Evolutionary conservation across 129 eudicot species (phyloP).

Genomic region (Flaveria ramosissima): DNA sequence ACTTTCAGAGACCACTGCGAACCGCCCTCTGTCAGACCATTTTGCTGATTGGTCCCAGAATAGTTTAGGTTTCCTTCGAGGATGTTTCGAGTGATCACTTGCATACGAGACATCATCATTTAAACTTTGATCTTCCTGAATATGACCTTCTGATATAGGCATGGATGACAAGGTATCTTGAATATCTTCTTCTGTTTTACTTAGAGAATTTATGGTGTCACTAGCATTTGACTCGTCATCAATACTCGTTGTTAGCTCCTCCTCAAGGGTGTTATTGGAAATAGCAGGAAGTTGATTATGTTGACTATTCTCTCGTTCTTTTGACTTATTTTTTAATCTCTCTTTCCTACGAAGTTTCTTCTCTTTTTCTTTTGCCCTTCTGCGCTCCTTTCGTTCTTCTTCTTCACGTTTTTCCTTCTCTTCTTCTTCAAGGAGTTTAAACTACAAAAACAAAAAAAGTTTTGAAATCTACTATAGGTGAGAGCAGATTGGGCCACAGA

Average conservation of each 20-base stretch:
- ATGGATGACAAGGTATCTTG: constrained; percentile 36
- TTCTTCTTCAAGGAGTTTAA: constrained; percentile 96
- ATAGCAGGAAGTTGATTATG: constrained; percentile 31
- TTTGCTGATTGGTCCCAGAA: constrained; percentile 48
- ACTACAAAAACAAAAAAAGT: constrained; percentile 39
- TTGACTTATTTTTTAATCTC: constrained; percentile 74
- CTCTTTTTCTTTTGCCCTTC: constrained; percentile 80
- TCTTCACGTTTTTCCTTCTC: constrained; percentile 96
- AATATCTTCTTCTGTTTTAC: constrained; percentile 69
- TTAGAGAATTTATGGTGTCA: constrained; percentile 39
- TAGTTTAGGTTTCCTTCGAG: constrained; percentile 51
- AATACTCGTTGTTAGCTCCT: constrained; percentile 38
- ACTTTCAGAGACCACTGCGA: constrained; percentile 47
- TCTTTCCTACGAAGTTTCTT: constrained; percentile 92
- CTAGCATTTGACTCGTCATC: constrained; percentile 45
- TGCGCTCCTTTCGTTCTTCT: constrained; percentile 90
- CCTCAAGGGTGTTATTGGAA: constrained; percentile 33
- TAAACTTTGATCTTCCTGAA: constrained; percentile 39
- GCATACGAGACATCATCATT: constrained; percentile 45
- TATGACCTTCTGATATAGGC: constrained; percentile 54
- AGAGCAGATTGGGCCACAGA: not conserved
- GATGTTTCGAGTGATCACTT: constrained; percentile 46
- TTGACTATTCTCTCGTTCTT: constrained; percentile 57
- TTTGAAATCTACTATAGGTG: constrained; percentile 5
- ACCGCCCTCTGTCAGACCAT: constrained; percentile 60